Evolutionary conservation across 208 protist genomes (phyloP).

Genomic region (Trypanosoma scelopori): DNA sequence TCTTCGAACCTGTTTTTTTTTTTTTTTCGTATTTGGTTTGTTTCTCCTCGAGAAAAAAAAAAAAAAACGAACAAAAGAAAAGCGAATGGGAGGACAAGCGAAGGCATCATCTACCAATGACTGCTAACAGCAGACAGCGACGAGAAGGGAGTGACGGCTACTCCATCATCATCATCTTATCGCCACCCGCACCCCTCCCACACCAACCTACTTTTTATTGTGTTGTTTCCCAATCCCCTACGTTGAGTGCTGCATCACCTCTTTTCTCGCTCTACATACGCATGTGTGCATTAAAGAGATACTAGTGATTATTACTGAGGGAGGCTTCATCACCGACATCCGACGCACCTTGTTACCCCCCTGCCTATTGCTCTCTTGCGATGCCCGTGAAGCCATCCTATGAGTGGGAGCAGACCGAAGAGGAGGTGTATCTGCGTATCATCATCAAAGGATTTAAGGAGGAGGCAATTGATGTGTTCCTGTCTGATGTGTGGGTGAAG

Average conservation of each 20-base stretch:
- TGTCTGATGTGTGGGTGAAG: constrained; percentile 83
- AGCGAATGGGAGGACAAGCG: too few species aligned
- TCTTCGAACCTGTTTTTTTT: not conserved
- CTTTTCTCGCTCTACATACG: not conserved
- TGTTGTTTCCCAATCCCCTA: not conserved
- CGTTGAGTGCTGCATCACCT: not conserved
- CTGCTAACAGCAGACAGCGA: too few species aligned
- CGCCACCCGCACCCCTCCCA: too few species aligned
- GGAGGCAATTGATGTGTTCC: constrained; percentile 84
- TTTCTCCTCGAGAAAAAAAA: not conserved
- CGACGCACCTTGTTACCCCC: too few species aligned
- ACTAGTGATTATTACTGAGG: too few species aligned
- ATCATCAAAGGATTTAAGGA: constrained; percentile 78
- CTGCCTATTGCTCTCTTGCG: not conserved
- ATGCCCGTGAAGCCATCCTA: constrained; percentile 89
- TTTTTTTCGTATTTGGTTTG: constrained; percentile 1
- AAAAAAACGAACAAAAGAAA: constrained; percentile 3
- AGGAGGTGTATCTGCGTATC: constrained; percentile 71
- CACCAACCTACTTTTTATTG: not conserved
- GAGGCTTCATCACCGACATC: too few species aligned
- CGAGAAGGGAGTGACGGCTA: too few species aligned
- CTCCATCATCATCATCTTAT: too few species aligned
- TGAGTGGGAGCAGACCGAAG: constrained; percentile 85
- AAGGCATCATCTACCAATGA: not conserved
- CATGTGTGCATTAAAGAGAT: too few species aligned